Evolutionary conservation across 228 moss, liverwort and hornwort genomes (phyloP), one percentile per base, ranked within the genome.

Genomic region (Sphagnum magellanicum): DNA sequence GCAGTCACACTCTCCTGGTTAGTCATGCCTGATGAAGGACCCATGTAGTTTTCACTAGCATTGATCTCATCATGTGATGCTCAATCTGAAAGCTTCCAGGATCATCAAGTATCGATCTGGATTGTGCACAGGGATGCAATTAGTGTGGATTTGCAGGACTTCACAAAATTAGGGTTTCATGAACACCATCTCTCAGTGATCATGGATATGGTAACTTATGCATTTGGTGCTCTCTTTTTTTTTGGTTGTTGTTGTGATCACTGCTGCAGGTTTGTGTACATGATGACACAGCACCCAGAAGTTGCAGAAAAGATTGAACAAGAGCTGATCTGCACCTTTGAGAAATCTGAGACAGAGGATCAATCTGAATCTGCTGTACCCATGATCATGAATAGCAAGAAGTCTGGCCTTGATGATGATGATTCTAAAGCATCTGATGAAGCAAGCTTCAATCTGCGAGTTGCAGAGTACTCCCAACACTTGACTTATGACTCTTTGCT

Each of bases 1-100:
- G 50, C 73, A n/a, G 17, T 57, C 16, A 52, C 65, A 13, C 47
- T 73, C 3, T 66, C 73, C 5, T 73, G 73, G 73, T 79, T 77
- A 60, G 62, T 72, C 0, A 32, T 32, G 32, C 32, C 32, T 32
- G 32, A 32, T 32, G 32, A 3, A 32, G 32, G 32, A 32, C 32
- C 32, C 32, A 32, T 32, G 32, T 32, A 32, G 32, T 32, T 32
- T 32, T 32, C 32, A 32, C 32, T 32, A 32, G 32, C 32, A 32
- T 32, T 32, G 32, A 32, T 32, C 32, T 32, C 32, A 32, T 32
- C 32, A 32, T 32, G 32, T 32, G 32, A 32, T 32, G 32, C 32
- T 32, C 32, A 32, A 32, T 32, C 32, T 32, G 32, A 32, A 32
- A 32, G 32, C 3, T 32, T 32, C 32, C 32, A 32, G 32, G 32